Conservation (phyloP, 2,329 filamentous ascomycete species). For the Diaporthe caulivora region DNA sequence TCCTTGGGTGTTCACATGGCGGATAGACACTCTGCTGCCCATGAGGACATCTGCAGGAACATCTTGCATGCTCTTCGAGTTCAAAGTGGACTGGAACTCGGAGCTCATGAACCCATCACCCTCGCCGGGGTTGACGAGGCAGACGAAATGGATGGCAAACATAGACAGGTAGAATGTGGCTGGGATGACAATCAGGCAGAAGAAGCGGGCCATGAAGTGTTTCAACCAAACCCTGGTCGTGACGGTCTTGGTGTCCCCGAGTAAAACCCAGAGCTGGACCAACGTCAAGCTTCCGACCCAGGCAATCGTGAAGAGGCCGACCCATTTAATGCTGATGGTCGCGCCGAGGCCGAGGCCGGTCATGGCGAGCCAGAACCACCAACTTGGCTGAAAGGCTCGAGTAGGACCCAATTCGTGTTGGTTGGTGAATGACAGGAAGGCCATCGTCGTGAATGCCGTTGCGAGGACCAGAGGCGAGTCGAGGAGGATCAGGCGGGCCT, state of each 20-base stretch:
- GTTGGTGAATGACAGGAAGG: constrained; percentile 94
- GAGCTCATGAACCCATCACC: constrained; percentile 99
- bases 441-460: constrained; percentile 89
- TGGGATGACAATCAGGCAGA: constrained; percentile 93
- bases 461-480: constrained; percentile 95
- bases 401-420: constrained; percentile 93
- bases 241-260: constrained; percentile 89
- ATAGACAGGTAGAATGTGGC: constrained; percentile 93
- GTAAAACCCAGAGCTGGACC: constrained; percentile 93
- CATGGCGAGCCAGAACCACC: constrained; percentile 98
- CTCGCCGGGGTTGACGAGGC: constrained; percentile 93
- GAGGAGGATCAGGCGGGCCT: constrained; percentile 94
- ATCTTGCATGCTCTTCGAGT: constrained; percentile 96
- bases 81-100: constrained; percentile 97
- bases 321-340: constrained; percentile 98
- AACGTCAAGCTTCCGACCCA: constrained; percentile 95
- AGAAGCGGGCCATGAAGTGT: constrained; percentile 90
- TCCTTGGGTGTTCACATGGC: constrained; percentile 97
- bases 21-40: constrained; percentile 86
- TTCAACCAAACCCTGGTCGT: constrained; percentile 90
- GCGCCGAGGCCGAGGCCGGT: constrained; percentile 90
- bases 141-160: constrained; percentile 97
- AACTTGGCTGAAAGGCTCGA: constrained; percentile 87
- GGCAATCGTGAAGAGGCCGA: constrained; percentile 97
- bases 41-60: constrained; percentile 92